These are phyloP conservation scores for Puccinia coronata DNA, from an alignment of 1,284 basidiomycete genomes.

Conservation along the genomic window DNA sequence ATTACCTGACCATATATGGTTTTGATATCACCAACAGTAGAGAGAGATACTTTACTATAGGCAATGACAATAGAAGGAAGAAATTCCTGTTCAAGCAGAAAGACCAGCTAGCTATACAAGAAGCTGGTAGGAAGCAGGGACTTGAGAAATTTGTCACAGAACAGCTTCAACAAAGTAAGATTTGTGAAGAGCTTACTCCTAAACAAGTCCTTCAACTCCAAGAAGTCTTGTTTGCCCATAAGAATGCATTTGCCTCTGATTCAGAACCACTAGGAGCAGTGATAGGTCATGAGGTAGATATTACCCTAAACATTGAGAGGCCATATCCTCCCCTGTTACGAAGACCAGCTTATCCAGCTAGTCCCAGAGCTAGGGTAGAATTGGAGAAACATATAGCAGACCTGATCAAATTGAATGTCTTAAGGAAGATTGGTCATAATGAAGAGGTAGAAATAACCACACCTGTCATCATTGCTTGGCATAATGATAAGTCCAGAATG, in stretches of 20 bases:
- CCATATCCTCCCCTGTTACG: neutral
- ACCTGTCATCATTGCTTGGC: no score
- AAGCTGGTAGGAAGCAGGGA: neutral
- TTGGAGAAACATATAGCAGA: no score
- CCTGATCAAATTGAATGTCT: no score
- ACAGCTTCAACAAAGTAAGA: neutral
- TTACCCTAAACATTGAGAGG: neutral
- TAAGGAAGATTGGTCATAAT: no score
- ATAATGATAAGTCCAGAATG: no score
- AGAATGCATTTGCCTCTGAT: neutral
- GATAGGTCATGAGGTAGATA: constrained; percentile 9
- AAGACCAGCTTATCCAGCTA: neutral
- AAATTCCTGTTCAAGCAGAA: neutral
- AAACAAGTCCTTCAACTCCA: neutral
- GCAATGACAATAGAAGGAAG: neutral
- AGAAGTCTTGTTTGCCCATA: neutral
- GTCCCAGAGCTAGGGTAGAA: no score
- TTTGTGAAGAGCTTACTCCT: neutral
- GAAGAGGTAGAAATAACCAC: no score
- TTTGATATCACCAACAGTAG: constrained; percentile 3
- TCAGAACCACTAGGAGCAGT: neutral
- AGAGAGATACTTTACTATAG: constrained; percentile 16
- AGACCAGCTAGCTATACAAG: neutral
- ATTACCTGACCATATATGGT: neutral
- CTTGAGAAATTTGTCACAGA: neutral